phyloP scores from a whole-genome alignment of 495 filamentous ascomycete genomes.

The Tuber magnatum region DNA sequence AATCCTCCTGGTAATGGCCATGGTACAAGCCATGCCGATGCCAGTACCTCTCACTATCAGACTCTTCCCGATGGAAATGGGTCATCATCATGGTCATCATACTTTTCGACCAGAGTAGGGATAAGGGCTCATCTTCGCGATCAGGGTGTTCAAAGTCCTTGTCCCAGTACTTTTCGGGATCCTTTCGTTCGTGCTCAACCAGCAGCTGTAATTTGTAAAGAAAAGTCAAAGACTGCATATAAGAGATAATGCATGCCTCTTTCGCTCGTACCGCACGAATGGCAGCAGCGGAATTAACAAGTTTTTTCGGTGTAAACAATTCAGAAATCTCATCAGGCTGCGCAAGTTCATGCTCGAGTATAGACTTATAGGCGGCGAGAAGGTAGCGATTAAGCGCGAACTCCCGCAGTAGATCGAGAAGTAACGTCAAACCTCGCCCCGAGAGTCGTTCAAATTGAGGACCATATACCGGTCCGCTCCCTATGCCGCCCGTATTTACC shows the following conservation, averaged over 20 bases:
- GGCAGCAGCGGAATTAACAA: neutral
- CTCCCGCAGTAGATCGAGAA: slow-evolving; percentile 1
- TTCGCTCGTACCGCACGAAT: neutral
- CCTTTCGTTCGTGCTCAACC: neutral
- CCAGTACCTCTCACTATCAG: neutral
- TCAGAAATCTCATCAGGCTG: slow-evolving; percentile 1
- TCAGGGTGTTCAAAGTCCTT: slow-evolving; percentile 1
- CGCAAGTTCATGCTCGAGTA: neutral
- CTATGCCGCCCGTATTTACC: neutral
- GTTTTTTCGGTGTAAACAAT: neutral
- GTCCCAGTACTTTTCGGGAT: neutral
- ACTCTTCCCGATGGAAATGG: neutral
- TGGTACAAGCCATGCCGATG: neutral
- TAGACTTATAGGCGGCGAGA: neutral
- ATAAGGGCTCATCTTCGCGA: neutral
- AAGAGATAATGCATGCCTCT: neutral
- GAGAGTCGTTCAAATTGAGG: slow-evolving; percentile 1
- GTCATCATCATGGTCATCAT: slow-evolving; percentile 5
- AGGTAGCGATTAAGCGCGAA: slow-evolving; percentile 1
- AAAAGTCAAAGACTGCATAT: slow-evolving; percentile 1
- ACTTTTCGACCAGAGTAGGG: neutral
- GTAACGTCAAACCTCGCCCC: neutral
- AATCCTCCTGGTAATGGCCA: slow-evolving; percentile 1
- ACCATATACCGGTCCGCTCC: neutral
- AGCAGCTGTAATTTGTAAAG: slow-evolving; percentile 3